Evolutionary conservation across 441 rosid genomes (phyloP).

Genomic region (Aleurites moluccanus): DNA sequence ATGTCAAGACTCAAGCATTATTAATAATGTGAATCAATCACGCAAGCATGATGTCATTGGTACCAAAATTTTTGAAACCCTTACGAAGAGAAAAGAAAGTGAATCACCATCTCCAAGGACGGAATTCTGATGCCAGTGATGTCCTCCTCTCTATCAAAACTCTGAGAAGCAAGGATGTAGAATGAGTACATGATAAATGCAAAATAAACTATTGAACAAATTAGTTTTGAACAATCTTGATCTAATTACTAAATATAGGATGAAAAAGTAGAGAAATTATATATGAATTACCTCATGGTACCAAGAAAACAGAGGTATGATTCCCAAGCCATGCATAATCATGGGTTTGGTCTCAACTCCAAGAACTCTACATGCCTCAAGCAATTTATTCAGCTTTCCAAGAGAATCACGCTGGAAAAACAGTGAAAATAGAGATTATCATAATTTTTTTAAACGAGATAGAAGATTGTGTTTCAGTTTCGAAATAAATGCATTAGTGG

Average conservation of each 20-base stretch:
- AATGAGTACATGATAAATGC: background rate
- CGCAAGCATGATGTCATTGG: background rate
- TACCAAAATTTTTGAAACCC: slow-evolving; percentile 20
- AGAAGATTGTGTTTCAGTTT: too few species aligned
- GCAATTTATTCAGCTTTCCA: slow-evolving; percentile 60
- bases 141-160: slow-evolving; percentile 63
- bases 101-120: slow-evolving; percentile 65
- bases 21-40: slow-evolving; percentile 5
- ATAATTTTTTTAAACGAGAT: too few species aligned
- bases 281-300: slow-evolving; percentile 57
- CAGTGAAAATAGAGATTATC: background rate
- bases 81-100: slow-evolving; percentile 51
- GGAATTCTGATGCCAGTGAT: slow-evolving; percentile 47
- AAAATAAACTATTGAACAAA: background rate
- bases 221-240: background rate
- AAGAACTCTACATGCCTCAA: slow-evolving; percentile 54
- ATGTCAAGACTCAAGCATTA: background rate
- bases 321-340: slow-evolving; percentile 46
- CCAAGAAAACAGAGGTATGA: slow-evolving; percentile 67
- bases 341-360: slow-evolving; percentile 55
- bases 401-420: slow-evolving; percentile 54
- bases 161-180: slow-evolving; percentile 35
- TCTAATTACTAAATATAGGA: background rate
- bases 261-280: slow-evolving; percentile 5
- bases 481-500: too few species aligned